Conservation (phyloP, 2,329 filamentous ascomycete species). For the Exophiala mesophila region DNA sequence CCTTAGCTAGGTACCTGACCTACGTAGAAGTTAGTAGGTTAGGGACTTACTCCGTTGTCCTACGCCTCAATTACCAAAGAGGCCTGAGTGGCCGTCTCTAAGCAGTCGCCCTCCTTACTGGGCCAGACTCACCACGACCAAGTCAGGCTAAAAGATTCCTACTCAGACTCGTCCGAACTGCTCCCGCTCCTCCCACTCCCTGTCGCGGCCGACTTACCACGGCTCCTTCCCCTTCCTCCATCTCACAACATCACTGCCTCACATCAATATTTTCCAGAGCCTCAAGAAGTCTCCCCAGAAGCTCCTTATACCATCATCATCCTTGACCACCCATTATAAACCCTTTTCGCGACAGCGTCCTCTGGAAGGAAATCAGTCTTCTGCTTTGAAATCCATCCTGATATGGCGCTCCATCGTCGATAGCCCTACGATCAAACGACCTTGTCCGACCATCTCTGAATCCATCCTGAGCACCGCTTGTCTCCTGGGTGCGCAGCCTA, state of each 20-base stretch:
- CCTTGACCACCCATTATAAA: slow-evolving; percentile 1
- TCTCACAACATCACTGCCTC: slow-evolving; percentile 1
- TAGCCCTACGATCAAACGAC: slow-evolving; percentile 13
- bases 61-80: too few species aligned
- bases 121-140: too few species aligned
- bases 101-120: too few species aligned
- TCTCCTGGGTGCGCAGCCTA: too few species aligned
- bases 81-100: too few species aligned
- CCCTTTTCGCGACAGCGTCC: too few species aligned
- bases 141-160: too few species aligned
- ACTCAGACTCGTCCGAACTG: background rate
- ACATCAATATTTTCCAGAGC: background rate
- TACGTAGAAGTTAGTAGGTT: too few species aligned
- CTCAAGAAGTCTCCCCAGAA: background rate
- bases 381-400: slow-evolving; percentile 11
- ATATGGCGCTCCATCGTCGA: slow-evolving; percentile 23
- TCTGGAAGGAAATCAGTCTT: background rate
- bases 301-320: background rate
- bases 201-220: slow-evolving; percentile 2
- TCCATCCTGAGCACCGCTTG: slow-evolving; percentile 3
- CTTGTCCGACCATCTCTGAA: background rate
- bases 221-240: slow-evolving; percentile 3
- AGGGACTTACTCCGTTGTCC: too few species aligned
- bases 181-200: background rate
- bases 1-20: too few species aligned